Percentiles rank a stretch among this genome's conserved stretches.
These are phyloP conservation scores for Filobasidium wieringae DNA, from an alignment of 768 basidiomycete genomes.

Conservation along the genomic window DNA sequence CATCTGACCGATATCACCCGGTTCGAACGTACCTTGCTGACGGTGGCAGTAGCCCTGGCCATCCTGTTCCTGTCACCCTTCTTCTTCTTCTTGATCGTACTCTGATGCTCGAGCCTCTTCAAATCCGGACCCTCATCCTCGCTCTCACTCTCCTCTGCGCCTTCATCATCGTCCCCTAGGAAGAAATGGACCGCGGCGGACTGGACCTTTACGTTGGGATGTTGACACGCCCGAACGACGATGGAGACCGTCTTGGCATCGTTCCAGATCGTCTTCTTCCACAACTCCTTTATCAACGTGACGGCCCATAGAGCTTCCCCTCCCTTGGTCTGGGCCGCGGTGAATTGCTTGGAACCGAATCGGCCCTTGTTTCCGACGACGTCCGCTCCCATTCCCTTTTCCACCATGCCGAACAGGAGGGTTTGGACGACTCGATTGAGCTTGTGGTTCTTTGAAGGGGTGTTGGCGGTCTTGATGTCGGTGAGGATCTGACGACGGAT, in stretches of 20 bases:
- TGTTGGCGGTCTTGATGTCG: constrained; percentile 83
- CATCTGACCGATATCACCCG: not conserved
- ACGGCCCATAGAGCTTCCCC: constrained; percentile 98
- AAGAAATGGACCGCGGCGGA: constrained; percentile 92
- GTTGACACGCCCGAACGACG: constrained; percentile 79
- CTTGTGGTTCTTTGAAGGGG: constrained; percentile 80
- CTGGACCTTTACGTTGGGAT: constrained; percentile 87
- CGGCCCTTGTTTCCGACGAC: constrained; percentile 68
- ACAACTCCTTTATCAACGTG: constrained; percentile 80
- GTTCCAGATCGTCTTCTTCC: constrained; percentile 85
- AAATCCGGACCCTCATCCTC: constrained; percentile 52
- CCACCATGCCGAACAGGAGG: constrained; percentile 91
- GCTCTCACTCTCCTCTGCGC: constrained; percentile 59
- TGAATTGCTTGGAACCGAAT: constrained; percentile 31
- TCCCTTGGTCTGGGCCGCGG: constrained; percentile 41
- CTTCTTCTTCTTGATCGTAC: constrained; percentile 89
- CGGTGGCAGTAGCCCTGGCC: constrained; percentile 46
- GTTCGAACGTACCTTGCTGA: constrained; percentile 54
- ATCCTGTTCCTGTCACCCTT: constrained; percentile 70
- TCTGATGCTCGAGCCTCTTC: constrained; percentile 65
- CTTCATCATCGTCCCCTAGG: constrained; percentile 61
- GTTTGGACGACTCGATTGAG: constrained; percentile 91
- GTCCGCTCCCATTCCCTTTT: constrained; percentile 74
- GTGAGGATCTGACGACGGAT: constrained; percentile 91
- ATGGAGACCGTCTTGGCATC: constrained; percentile 90